Evolutionary conservation across 116 monocot genomes (phyloP).

Genomic region (Zostera marina): DNA sequence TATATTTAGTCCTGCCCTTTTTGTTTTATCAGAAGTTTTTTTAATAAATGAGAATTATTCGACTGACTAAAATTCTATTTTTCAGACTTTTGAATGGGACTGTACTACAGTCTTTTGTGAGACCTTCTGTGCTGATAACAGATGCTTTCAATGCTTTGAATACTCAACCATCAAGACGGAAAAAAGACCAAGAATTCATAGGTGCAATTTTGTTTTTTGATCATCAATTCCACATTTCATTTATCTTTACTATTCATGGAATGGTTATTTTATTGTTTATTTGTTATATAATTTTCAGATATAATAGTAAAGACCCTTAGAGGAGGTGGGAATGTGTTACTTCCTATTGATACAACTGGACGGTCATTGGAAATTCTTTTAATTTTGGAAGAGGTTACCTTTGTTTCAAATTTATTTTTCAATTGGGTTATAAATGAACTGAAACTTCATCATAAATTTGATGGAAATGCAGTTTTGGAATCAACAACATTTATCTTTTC

Average conservation of each 20-base stretch:
- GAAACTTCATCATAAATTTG: background rate
- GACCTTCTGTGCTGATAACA: conserved; percentile 95
- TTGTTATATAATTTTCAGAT: conserved; percentile 25
- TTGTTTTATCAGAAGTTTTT: too few species aligned
- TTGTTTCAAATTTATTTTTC: conserved; percentile 2
- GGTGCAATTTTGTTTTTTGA: conserved; percentile 27
- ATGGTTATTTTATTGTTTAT: background rate
- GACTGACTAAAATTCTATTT: conserved; percentile 6
- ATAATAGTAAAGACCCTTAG: conserved; percentile 51
- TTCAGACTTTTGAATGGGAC: conserved; percentile 94
- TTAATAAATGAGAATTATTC: too few species aligned
- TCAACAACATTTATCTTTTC: conserved; percentile 64
- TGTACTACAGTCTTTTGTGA: conserved; percentile 89
- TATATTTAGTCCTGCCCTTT: background rate
- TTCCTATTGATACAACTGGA: conserved; percentile 91
- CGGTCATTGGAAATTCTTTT: conserved; percentile 80
- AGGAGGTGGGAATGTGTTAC: conserved; percentile 68
- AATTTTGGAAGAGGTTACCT: conserved; percentile 69
- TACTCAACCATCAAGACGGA: conserved; percentile 73
- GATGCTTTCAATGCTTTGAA: conserved; percentile 97
- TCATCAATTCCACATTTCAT: background rate
- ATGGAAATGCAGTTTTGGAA: conserved; percentile 59
- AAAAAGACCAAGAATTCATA: conserved; percentile 84
- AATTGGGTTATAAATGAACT: conserved; percentile 2
- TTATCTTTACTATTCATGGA: conserved; percentile 1